Percentiles rank a stretch among this genome's conserved stretches.
These are phyloP conservation scores for Solanum tarijense DNA, from an alignment of 257 asterid species.

Conservation along the genomic window DNA sequence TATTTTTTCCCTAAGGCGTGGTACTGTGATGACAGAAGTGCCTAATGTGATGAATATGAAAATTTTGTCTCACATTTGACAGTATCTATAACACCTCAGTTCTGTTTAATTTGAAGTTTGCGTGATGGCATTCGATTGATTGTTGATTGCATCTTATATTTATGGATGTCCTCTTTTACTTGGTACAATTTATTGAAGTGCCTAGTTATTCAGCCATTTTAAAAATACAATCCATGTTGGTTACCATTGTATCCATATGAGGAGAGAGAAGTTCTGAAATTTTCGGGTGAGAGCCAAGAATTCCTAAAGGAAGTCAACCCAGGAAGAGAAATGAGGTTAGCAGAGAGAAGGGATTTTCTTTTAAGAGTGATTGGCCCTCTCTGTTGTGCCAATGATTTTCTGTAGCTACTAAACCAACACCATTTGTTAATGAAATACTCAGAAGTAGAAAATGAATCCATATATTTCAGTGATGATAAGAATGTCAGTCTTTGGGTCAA, in stretches of 20 bases:
- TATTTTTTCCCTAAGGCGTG: neutral
- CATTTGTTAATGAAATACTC: neutral
- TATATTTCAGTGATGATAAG: neutral
- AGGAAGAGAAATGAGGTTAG: neutral
- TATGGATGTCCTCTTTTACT: neutral
- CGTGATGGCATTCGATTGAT: neutral
- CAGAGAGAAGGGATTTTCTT: neutral
- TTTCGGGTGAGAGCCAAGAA: neutral
- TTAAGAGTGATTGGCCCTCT: neutral
- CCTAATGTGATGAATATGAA: neutral
- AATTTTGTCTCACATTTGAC: neutral
- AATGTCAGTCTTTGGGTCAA: neutral
- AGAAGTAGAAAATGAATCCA: neutral
- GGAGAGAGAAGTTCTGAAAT: neutral
- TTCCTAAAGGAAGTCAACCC: neutral
- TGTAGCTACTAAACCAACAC: neutral
- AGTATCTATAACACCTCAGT: neutral
- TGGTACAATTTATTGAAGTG: neutral
- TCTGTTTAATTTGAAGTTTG: neutral
- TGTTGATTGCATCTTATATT: neutral
- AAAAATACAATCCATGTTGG: neutral
- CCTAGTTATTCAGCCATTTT: neutral
- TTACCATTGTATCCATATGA: neutral
- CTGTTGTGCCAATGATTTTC: neutral
- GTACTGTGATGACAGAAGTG: neutral